Base-by-base conservation (phyloP, 208 protist species). In the Phytomonas francai region DNA sequence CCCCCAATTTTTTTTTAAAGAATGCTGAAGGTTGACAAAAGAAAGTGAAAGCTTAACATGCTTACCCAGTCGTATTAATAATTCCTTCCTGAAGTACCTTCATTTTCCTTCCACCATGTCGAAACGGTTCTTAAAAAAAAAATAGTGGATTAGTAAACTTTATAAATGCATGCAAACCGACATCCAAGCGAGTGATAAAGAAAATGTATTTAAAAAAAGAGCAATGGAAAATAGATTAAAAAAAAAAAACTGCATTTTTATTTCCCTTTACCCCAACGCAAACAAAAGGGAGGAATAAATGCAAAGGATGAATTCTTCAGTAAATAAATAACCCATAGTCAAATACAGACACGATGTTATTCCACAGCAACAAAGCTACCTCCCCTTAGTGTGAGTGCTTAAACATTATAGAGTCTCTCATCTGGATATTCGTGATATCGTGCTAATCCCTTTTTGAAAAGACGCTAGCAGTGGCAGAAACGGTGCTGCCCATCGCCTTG, bases 401-500 rank as follows among this genome's bases (percentile, higher is more conserved):
- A 14, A 16, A 22, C 19, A 45, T 45, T 45, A 2, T 2, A 45
- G 11, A 14, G 19, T 45, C 39, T 45, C 19, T 16, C 39, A 45
- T 2, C 39, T 45, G 11, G 8, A 45, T 34, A 61, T 30, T 30
- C 12, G 57, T 61, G 8, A n/a, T 12, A 16, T 61, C 9, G n/a
- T 19, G 0, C 57, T 61, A 30, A 19, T 61, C 39, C 39, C 39
- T 45, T 45, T 45, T 45, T 11, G 39, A 80, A 5, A 94, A 77
- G 27, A 70, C 70, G 67, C 59, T 39, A n/a, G 80, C 77, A 5
- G 74, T 81, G 34, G 76, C 77, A 5, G 66, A 75, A 30, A 84
- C 68, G 19, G 75, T 81, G 31, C 88, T 80, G 14, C 88, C 85
- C 49, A 94, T 65, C 0, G 74, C 85, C 68, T 89, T 80, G n/a